A percentile compares a stretch with the other conserved stretches of the same genome.
These are phyloP conservation scores for Drosera spatulata DNA, from an alignment of 179 eudicot genomes.

Conservation along the genomic window DNA sequence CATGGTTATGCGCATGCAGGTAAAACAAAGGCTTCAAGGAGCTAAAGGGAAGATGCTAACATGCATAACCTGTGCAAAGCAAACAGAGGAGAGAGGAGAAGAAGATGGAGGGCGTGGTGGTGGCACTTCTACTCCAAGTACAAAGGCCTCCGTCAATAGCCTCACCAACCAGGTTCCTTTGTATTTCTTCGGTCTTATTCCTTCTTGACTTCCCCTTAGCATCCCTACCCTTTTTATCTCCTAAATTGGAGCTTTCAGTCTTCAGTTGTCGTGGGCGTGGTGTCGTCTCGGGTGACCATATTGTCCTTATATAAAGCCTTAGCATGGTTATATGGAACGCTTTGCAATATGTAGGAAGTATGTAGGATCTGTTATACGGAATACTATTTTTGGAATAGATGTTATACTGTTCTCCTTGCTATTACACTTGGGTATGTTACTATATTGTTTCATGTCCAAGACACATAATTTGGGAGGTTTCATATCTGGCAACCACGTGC, in stretches of 20 bases:
- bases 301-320: no score
- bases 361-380: no score
- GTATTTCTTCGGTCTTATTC: neutral
- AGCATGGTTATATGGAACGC: no score
- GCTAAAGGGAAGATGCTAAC: slow-evolving; percentile 50
- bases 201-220: slow-evolving; percentile 1
- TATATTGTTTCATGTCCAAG: no score
- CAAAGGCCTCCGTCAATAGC: slow-evolving; percentile 83
- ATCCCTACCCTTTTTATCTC: neutral
- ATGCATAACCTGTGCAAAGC: slow-evolving; percentile 92
- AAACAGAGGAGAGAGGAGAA: slow-evolving; percentile 43
- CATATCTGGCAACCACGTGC: no score
- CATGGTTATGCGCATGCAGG: slow-evolving; percentile 3
- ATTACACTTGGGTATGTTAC: no score
- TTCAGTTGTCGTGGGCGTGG: neutral
- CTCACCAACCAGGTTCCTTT: slow-evolving; percentile 73
- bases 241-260: neutral
- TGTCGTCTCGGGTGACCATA: no score
- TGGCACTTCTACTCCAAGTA: slow-evolving; percentile 32
- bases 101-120: slow-evolving; percentile 31
- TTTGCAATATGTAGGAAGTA: no score
- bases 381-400: no score
- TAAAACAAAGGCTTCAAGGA: neutral
- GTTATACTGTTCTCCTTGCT: no score
- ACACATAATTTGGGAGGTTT: no score